Evolutionary conservation across 495 filamentous ascomycete species (phyloP).

Genomic region (Aspergillus leporis): DNA sequence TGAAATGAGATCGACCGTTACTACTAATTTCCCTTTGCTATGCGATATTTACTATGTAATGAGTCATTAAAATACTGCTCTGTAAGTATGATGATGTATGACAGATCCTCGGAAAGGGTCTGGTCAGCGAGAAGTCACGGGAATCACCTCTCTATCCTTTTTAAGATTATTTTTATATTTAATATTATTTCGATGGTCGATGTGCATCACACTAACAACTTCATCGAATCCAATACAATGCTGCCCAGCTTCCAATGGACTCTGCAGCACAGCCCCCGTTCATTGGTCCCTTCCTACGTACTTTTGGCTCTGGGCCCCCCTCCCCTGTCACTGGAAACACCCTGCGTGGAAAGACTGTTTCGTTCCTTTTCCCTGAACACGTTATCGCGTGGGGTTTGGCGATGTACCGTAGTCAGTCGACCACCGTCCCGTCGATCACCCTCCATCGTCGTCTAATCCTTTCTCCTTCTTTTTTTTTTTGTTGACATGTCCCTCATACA

Average conservation of each 20-base stretch:
- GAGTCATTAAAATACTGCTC: neutral
- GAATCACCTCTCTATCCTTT: neutral
- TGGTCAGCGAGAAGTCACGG: neutral
- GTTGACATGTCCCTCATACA: neutral
- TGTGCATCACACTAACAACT: neutral
- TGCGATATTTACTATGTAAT: neutral
- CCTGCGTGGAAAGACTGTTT: neutral
- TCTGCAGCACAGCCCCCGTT: conserved; percentile 23
- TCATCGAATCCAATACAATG: neutral
- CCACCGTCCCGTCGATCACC: conserved; percentile 7
- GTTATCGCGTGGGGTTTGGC: conserved; percentile 17
- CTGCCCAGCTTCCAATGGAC: conserved; percentile 23
- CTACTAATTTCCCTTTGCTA: neutral
- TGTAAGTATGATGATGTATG: neutral
- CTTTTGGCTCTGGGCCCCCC: neutral
- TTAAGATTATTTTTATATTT: neutral
- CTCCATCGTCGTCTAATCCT: neutral
- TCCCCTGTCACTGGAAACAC: neutral
- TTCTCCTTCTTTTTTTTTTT: conserved; percentile 2
- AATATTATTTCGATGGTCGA: neutral
- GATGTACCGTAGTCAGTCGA: neutral
- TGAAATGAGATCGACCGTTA: neutral
- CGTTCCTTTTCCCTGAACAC: conserved; percentile 19
- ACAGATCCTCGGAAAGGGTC: neutral
- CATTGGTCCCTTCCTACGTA: neutral